phyloP scores from a whole-genome alignment of 148 eudicot genomes.

The Rhododendron mucronatum region DNA sequence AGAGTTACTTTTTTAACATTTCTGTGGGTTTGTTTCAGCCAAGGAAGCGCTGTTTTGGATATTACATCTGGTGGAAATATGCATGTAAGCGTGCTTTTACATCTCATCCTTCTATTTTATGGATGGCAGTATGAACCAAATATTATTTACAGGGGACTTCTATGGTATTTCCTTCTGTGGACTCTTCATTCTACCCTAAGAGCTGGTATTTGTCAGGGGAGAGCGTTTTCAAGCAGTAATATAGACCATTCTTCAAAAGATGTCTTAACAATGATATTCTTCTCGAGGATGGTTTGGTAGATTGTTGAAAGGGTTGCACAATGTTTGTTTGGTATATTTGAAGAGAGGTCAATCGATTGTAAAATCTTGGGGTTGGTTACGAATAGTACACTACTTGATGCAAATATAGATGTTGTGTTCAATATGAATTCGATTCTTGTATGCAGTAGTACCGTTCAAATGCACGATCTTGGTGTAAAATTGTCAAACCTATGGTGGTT shows the following conservation, averaged over 20 bases:
- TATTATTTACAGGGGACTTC: not conserved
- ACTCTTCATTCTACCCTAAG: not conserved
- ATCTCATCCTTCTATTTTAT: not conserved
- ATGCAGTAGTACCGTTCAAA: not conserved
- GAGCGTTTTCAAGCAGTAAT: not conserved
- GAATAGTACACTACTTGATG: not conserved
- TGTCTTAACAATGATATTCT: not conserved
- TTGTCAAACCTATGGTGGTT: not conserved
- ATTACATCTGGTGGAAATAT: conserved; percentile 79
- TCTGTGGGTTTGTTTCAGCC: conserved; percentile 41
- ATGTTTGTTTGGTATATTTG: not conserved
- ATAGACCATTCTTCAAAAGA: not conserved
- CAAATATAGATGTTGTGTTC: not conserved
- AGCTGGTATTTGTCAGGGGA: not conserved
- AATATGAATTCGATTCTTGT: not conserved
- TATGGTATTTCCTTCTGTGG: not conserved
- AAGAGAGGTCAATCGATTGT: not conserved
- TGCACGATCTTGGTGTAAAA: not conserved
- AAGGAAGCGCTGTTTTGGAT: conserved; percentile 96
- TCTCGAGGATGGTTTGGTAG: not conserved
- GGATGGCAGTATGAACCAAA: not conserved
- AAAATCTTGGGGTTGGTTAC: not conserved
- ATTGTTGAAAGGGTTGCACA: not conserved
- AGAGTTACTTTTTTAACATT: not conserved
- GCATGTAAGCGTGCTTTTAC: conserved; percentile 53